phyloP scores from a whole-genome alignment of 192 early-diverging fungal species.

The Rhizophagus clarus region DNA sequence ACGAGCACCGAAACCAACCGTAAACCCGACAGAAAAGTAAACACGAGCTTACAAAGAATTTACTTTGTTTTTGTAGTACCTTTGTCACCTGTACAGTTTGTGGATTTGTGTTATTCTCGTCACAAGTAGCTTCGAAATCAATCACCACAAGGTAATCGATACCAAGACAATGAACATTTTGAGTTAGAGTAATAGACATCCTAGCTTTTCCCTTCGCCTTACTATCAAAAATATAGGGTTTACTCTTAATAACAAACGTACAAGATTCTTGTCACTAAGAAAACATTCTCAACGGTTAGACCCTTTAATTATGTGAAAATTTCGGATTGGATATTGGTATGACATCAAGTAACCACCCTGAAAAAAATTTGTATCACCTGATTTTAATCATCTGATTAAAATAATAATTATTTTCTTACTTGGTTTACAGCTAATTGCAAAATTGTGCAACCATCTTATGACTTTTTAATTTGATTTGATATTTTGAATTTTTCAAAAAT shows the following conservation, averaged over 20 bases:
- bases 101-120: slow-evolving; percentile 65
- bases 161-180: slow-evolving; percentile 25
- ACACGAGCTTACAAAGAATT: not conserved
- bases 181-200: slow-evolving; percentile 15
- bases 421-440: no score
- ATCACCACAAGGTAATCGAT: slow-evolving; percentile 64
- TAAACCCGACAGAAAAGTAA: slow-evolving; percentile 1
- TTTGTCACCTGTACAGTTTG: slow-evolving; percentile 55
- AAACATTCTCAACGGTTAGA: not conserved
- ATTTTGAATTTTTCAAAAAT: no score
- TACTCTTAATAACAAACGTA: not conserved
- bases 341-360: no score
- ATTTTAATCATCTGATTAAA: no score
- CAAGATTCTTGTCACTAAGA: not conserved
- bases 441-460: no score
- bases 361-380: no score
- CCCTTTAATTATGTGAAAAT: not conserved
- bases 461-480: no score
- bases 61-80: slow-evolving; percentile 35
- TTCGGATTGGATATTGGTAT: no score
- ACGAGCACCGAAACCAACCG: slow-evolving; percentile 28
- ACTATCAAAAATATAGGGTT: not conserved
- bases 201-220: slow-evolving; percentile 11
- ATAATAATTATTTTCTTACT: no score
- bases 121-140: slow-evolving; percentile 73